phyloP scores from a whole-genome alignment of 495 filamentous ascomycete species.

The Xylaria castorea region DNA sequence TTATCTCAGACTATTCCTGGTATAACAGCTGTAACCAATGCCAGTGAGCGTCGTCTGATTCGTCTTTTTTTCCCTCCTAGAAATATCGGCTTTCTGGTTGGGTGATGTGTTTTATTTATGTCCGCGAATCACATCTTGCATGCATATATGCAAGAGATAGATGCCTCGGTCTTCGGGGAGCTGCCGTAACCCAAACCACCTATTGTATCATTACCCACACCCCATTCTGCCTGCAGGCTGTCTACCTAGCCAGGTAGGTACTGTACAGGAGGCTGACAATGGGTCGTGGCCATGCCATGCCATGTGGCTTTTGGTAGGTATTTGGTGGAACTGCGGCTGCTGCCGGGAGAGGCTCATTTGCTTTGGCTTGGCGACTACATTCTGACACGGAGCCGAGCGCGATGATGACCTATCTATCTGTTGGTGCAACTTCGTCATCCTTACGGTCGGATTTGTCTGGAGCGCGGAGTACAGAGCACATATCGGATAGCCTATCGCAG shows the following conservation, averaged over 20 bases:
- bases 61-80: not conserved
- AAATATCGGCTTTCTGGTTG: constrained; percentile 23
- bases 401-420: constrained; percentile 3
- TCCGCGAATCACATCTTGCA: constrained; percentile 26
- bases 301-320: constrained; percentile 24
- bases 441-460: not conserved
- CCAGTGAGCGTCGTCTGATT: constrained; percentile 4
- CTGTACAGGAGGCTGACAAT: not conserved
- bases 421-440: not conserved
- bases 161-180: not conserved
- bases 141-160: constrained; percentile 3
- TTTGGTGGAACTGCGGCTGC: constrained; percentile 26
- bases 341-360: constrained; percentile 16
- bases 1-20: constrained; percentile 15
- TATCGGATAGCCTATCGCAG: not conserved
- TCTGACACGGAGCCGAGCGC: constrained; percentile 3
- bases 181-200: constrained; percentile 14
- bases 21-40: not conserved
- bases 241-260: not conserved
- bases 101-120: constrained; percentile 21
- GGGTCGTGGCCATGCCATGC: constrained; percentile 22
- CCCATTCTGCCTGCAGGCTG: constrained; percentile 18
- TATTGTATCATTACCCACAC: constrained; percentile 12
- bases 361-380: constrained; percentile 23
- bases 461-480: not conserved